Evolutionary conservation across 768 basidiomycete species (phyloP), one percentile per base, ranked within the genome.

Genomic region (Agrocybe chaxingu): DNA sequence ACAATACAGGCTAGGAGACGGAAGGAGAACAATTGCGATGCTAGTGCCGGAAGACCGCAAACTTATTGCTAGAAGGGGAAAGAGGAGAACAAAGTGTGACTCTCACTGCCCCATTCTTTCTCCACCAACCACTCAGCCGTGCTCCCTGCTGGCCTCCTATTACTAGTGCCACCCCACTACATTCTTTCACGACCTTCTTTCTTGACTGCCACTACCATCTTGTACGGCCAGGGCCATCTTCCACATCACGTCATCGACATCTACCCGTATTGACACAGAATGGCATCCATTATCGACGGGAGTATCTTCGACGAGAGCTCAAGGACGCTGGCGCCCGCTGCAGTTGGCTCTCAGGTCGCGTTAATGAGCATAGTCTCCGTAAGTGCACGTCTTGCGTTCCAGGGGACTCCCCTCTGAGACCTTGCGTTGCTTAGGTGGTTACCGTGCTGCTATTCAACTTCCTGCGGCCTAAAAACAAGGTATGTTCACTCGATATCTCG

Each of bases 381-480:
- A 67, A 53, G 85, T 74, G 12, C 32, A 35, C 8, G 13, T 8
- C 43, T 19, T 40, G 7, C 31, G 13, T 31, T 49, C 34, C 39
- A 39, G 4, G 46, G 31, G 34, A 37, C 8, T 35, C 33, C 51
- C 34, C 42, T 37, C 35, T 43, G 19, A 40, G 47, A 43, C 40
- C n/a, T 11, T 16, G 34, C 36, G 30, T 33, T 42, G 30, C 33
- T 24, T 52, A 89, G 88, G 62, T 80, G 38, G 77, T 74, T 53
- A 89, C 89, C 12, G 70, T 92, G 42, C 54, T 91, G 40, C 70
- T 78, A 35, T 98, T 98, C 73, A 95, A 93, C 59, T 32, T 79
- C 48, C 66, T 98, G 42, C 84, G 96, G 34, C 96, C 96, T 9
- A 83, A 84, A 58, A 95, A 97, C 76, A 92, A 90, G 78, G 89